Base-by-base conservation (phyloP, 2,329 filamentous ascomycete genomes). In the Aureobasidium sp. region DNA sequence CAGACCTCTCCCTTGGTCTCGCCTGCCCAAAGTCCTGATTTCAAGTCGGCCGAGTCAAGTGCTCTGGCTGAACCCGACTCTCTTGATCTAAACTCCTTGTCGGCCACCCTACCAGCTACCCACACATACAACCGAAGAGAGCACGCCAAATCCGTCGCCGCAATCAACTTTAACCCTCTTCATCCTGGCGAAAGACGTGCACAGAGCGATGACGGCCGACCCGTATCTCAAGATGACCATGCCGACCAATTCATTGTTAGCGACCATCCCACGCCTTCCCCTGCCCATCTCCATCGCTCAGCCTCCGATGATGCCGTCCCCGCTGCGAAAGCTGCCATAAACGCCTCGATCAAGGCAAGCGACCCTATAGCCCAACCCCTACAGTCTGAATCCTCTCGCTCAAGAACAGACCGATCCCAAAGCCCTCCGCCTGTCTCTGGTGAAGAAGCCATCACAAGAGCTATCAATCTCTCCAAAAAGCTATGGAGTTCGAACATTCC, bases 1-100 rank as follows among this genome's bases (percentile, higher is more conserved):
- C 94, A 97, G 77, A 99, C 94, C 1, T 97, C 93, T 52, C 94
- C 94, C 37, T 80, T 97, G 59, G 89, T 95, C 57, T 97, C 92
- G 27, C 94, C 94, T 5, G 88, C 86, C n/a, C 84, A 85, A 60
- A 97, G 92, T 71, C 94, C 94, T 24, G 84, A 79, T 65, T 68
- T 85, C n/a, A 78, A 89, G 66, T 64, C 73, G n/a, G 69, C 76
- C 4, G 71, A 75, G 63, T 73, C 73, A 64, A 75, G 74, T 29
- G 76, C 71, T 39, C 75, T 92, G 7, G 82, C 85, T 66, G 89
- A 92, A 65, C 87, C 87, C 12, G 88, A 91, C 61, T 82, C 80
- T 8, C 79, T 93, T 15, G 84, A 89, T 63, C 79, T 92, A 20
- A 85, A 89, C 70, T 63, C 65, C 3, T 10, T 47, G n/a, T 62